Base-by-base conservation (phyloP, 2,329 filamentous ascomycete genomes). In the Setomelanomma holmii region DNA sequence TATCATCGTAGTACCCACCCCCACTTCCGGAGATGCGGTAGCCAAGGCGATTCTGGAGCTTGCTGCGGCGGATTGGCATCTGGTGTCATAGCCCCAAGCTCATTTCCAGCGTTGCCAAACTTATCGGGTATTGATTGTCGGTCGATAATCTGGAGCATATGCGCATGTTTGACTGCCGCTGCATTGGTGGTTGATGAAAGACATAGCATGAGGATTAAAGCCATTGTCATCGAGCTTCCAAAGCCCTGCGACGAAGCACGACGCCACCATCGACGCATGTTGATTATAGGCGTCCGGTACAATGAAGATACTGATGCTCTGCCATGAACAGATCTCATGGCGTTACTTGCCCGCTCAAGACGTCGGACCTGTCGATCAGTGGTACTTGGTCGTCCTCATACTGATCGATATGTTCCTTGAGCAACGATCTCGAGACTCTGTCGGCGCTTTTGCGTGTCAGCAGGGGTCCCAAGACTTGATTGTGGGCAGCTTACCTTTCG, bases 91-190 rank as follows among this genome's bases (percentile, higher is more conserved):
- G 53, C 34, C 12, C 49, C 57, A 5, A 54, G 62, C 12, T 54
- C 39, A 45, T 63, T 64, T 14, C 63, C 65, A 39, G 63, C 66
- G 22, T 64, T 53, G 5, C 63, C 63, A 16, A 42, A 52, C 19
- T 41, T 40, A 33, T 68, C 63, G 10, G 63, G 65, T 16, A 68
- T 61, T 11, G 65, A 53, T 54, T 68, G 65, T n/a, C 63, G 57
- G 5, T 36, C 14, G 14, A 41, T n/a, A 4, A 53, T 47, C 4
- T 51, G 45, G n/a, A 45, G 34, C 10, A 38, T 16, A 20, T 50
- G 47, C 5, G 24, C 11, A 6, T 42, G 10, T 30, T 44, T n/a
- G 16, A 49, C n/a, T n/a, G 58, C 52, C 4, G 40, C 36, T 24
- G 63, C 51, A 21, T 38, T 30, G 11, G 52, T 46, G 6, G 45